Percentiles rank a stretch among this genome's conserved stretches.
phyloP scores from a whole-genome alignment of 2,329 filamentous ascomycete genomes.

The Didymella arachidicola region DNA sequence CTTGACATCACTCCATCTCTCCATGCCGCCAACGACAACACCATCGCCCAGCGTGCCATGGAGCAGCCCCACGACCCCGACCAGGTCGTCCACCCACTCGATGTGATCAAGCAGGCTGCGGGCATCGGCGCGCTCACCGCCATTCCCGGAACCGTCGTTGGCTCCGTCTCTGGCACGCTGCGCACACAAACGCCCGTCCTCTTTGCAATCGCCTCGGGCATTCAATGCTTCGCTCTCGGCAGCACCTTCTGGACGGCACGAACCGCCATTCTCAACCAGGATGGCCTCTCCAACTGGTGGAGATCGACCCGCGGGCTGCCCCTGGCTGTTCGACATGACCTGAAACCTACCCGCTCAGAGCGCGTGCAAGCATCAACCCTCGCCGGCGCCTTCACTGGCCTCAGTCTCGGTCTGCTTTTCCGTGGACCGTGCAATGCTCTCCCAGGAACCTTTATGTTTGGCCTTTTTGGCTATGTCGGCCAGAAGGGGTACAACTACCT shows the following conservation, averaged over 20 bases:
- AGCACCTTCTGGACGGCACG: slow-evolving; percentile 75
- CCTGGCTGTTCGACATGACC: slow-evolving; percentile 35
- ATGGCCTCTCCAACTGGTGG: slow-evolving; percentile 44
- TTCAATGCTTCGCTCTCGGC: slow-evolving; percentile 83
- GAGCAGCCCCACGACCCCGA: slow-evolving; percentile 30
- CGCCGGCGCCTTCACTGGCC: slow-evolving; percentile 72
- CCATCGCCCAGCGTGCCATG: slow-evolving; percentile 27
- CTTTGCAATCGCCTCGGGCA: slow-evolving; percentile 74
- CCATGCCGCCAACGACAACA: neutral
- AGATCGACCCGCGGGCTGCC: slow-evolving; percentile 38
- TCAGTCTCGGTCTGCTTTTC: slow-evolving; percentile 62
- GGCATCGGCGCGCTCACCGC: slow-evolving; percentile 54
- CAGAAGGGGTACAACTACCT: slow-evolving; percentile 64
- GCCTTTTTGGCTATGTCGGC: slow-evolving; percentile 64
- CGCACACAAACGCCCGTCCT: slow-evolving; percentile 71
- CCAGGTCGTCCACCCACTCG: slow-evolving; percentile 38
- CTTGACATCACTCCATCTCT: slow-evolving; percentile 18
- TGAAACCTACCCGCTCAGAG: slow-evolving; percentile 64
- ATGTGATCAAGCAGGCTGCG: slow-evolving; percentile 37
- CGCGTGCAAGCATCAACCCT: slow-evolving; percentile 72
- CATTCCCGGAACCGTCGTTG: slow-evolving; percentile 69
- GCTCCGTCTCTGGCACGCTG: slow-evolving; percentile 59
- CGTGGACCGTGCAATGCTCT: slow-evolving; percentile 54
- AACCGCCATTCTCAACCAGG: slow-evolving; percentile 48
- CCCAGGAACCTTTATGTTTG: slow-evolving; percentile 67